These are phyloP conservation scores for Fusarium ambrosium DNA, from an alignment of 2,329 filamentous ascomycete species.

Conservation along the genomic window DNA sequence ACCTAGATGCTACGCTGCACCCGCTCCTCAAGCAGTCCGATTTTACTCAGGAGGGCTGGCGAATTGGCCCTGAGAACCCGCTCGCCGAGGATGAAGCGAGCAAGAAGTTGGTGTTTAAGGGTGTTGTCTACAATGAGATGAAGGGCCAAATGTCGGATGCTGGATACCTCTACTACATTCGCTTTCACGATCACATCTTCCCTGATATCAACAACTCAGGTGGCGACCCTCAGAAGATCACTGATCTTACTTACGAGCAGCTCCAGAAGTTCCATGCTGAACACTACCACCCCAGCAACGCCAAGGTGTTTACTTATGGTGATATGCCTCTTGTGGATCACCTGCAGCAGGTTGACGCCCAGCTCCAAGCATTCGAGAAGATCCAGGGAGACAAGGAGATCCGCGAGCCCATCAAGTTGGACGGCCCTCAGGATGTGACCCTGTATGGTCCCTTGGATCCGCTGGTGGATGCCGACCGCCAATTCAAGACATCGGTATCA, in stretches of 20 bases:
- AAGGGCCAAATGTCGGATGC: constrained; percentile 99
- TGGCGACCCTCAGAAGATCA: constrained; percentile 96
- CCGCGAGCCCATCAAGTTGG: constrained; percentile 81
- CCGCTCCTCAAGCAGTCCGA: constrained; percentile 91
- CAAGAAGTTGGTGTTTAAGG: constrained; percentile 90
- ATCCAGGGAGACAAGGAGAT: constrained; percentile 79
- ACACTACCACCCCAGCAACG: constrained; percentile 98
- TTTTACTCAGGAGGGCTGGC: constrained; percentile 97
- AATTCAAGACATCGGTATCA: constrained; percentile 93
- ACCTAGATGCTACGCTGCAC: constrained; percentile 92
- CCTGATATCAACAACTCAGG: constrained; percentile 97
- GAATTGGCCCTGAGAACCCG: constrained; percentile 92
- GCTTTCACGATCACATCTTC: constrained; percentile 94
- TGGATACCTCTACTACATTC: constrained; percentile 94
- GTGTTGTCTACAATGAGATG: constrained; percentile 99
- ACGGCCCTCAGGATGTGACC: constrained; percentile 76
- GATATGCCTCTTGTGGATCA: constrained; percentile 90
- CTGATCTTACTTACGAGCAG: constrained; percentile 92
- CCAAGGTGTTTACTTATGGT: constrained; percentile 95
- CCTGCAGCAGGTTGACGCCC: constrained; percentile 80
- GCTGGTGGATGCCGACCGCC: constrained; percentile 85
- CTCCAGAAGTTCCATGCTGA: constrained; percentile 88
- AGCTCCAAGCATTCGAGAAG: constrained; percentile 79
- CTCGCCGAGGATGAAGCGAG: constrained; percentile 69
- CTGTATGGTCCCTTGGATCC: constrained; percentile 88